Conservation (phyloP, 148 eudicot species). For the Talinum fruticosum region DNA sequence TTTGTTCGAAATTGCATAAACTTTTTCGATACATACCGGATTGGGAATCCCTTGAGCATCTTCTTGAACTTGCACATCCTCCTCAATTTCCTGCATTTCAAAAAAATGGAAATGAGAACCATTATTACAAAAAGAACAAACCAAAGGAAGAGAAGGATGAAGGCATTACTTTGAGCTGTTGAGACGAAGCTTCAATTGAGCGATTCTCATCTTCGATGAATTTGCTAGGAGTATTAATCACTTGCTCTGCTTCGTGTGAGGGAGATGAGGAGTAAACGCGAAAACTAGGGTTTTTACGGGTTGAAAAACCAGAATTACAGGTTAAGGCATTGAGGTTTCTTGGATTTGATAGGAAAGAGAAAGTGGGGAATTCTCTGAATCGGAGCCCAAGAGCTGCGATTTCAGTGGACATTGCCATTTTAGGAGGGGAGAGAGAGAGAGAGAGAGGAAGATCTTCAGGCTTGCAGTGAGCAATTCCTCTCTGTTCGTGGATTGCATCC, state of each 20-base stretch:
- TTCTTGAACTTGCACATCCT: slow-evolving; percentile 67
- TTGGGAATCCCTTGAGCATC: slow-evolving; percentile 56
- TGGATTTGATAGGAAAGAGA: background rate
- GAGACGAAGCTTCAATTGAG: slow-evolving; percentile 57
- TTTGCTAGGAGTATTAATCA: background rate
- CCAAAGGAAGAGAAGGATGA: background rate
- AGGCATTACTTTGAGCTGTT: slow-evolving; percentile 54
- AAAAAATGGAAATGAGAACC: background rate
- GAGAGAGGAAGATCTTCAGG: background rate
- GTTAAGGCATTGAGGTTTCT: background rate
- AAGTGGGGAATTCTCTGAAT: slow-evolving; percentile 16
- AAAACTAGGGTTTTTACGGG: slow-evolving; percentile 12
- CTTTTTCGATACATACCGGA: slow-evolving; percentile 43
- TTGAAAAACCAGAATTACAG: background rate
- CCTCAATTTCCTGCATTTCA: slow-evolving; percentile 63
- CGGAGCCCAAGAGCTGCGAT: slow-evolving; percentile 14
- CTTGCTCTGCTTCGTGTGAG: slow-evolving; percentile 23
- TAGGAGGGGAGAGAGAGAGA: background rate
- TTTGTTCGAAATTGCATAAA: no score
- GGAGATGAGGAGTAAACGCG: slow-evolving; percentile 16
- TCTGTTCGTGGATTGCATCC: background rate
- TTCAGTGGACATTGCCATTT: slow-evolving; percentile 6
- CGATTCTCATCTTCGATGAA: slow-evolving; percentile 56
- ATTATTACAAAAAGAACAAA: background rate
- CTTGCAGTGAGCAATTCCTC: background rate